phyloP scores from a whole-genome alignment of 257 asterid species.

The Gardenia jasminoides region DNA sequence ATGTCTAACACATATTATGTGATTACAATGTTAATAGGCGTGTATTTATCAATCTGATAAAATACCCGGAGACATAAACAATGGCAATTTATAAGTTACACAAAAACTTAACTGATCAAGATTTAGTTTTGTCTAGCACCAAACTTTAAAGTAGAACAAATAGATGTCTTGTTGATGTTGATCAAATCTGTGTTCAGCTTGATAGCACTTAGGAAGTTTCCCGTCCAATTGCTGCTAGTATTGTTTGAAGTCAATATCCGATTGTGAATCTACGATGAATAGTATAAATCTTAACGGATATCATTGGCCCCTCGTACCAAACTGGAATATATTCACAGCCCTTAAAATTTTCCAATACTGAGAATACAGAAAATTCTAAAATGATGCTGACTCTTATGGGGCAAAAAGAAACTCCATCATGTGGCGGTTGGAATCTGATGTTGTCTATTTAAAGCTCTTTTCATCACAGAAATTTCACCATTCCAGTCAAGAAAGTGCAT shows the following conservation, averaged over 20 bases:
- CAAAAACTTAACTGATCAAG: too few species aligned
- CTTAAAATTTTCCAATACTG: too few species aligned
- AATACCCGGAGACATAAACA: too few species aligned
- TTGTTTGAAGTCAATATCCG: background rate
- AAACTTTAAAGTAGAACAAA: background rate
- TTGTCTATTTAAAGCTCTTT: background rate
- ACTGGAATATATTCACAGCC: constrained; percentile 2
- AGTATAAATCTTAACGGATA: background rate
- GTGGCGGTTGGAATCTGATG: background rate
- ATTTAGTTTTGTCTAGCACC: background rate
- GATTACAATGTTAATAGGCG: too few species aligned
- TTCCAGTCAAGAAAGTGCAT: background rate
- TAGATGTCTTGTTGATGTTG: background rate
- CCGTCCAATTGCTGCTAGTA: background rate
- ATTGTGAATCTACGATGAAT: background rate
- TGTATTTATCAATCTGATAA: too few species aligned
- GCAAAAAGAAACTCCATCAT: background rate
- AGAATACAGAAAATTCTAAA: background rate
- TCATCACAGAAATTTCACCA: background rate
- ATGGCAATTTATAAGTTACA: too few species aligned
- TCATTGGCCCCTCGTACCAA: constrained; percentile 6
- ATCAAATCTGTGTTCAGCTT: background rate
- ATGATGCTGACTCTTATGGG: background rate
- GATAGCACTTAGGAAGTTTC: background rate
- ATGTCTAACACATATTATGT: too few species aligned